Conservation (phyloP, 768 basidiomycete genomes). For the Pleurotus platypus region DNA sequence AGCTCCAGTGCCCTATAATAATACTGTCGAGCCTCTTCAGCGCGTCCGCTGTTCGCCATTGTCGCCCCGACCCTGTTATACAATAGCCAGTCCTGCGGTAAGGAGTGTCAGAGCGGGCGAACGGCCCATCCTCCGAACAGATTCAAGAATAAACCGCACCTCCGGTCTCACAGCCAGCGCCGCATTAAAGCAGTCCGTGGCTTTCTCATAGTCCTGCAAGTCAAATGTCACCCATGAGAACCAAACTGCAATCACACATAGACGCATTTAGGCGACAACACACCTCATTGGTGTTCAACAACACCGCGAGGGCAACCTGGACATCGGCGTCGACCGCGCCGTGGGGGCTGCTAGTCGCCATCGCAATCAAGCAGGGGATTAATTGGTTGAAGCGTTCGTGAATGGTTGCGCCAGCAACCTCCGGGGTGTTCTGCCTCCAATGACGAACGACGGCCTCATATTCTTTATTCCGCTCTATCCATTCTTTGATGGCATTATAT, state of each 20-base stretch:
- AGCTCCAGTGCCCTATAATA: slow-evolving; percentile 84
- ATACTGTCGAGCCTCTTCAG: slow-evolving; percentile 81
- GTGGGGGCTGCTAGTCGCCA: slow-evolving; percentile 61
- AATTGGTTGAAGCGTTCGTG: slow-evolving; percentile 47
- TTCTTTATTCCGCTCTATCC: slow-evolving; percentile 66
- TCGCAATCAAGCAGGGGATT: slow-evolving; percentile 74
- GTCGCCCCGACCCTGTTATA: slow-evolving; percentile 95
- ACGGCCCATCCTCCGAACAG: neutral
- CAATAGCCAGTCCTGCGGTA: slow-evolving; percentile 76
- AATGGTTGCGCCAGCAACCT: slow-evolving; percentile 23
- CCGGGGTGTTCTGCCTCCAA: slow-evolving; percentile 30
- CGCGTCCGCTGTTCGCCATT: slow-evolving; percentile 82
- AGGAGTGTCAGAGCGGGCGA: slow-evolving; percentile 5
- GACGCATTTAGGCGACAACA: neutral
- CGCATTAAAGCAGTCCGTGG: slow-evolving; percentile 89
- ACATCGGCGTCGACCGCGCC: slow-evolving; percentile 86
- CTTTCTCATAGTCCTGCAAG: slow-evolving; percentile 80
- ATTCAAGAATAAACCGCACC: slow-evolving; percentile 36
- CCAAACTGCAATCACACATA: slow-evolving; percentile 6
- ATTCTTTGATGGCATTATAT: slow-evolving; percentile 77
- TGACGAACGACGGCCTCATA: slow-evolving; percentile 45
- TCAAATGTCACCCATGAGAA: neutral
- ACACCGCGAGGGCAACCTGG: slow-evolving; percentile 89
- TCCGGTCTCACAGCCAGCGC: slow-evolving; percentile 87
- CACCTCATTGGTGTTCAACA: slow-evolving; percentile 91